Conservation (phyloP, 805 yeast species). For the Cyberlindnera mississippiensis region DNA sequence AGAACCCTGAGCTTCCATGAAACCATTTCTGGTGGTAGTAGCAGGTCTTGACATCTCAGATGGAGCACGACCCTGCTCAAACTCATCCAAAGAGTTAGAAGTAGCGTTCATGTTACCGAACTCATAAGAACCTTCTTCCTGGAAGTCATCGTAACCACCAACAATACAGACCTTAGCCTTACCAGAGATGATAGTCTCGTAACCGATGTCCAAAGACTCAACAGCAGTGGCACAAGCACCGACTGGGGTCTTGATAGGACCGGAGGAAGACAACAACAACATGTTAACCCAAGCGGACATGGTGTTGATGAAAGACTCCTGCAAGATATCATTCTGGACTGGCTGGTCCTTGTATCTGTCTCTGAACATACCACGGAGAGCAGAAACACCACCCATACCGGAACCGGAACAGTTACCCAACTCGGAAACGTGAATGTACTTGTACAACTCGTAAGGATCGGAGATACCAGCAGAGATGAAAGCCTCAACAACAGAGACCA, state of each 20-base stretch:
- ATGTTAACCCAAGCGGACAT: conserved; percentile 99
- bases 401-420: conserved; percentile 99
- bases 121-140: conserved; percentile 97
- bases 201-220: conserved; percentile 95
- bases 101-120: conserved; percentile 99
- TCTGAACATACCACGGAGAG: conserved; percentile 95
- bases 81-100: conserved; percentile 81
- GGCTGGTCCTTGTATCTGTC: conserved; percentile 91
- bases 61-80: conserved; percentile 96
- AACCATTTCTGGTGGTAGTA: conserved; percentile 93
- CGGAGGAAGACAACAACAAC: conserved; percentile 94
- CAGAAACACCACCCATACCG: conserved; percentile 99
- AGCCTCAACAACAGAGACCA: conserved; percentile 95
- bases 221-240: conserved; percentile 99
- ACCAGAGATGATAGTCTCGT: conserved; percentile 88
- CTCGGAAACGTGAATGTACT: conserved; percentile 96
- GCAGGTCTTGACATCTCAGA: conserved; percentile 98
- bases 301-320: conserved; percentile 97
- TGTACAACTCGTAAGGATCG: conserved; percentile 97
- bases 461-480: conserved; percentile 91
- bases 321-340: conserved; percentile 94
- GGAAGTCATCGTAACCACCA: conserved; percentile 99
- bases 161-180: conserved; percentile 95
- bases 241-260: conserved; percentile 98
- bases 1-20: conserved; percentile 99